These are phyloP conservation scores for Trichomonas tenax DNA, from an alignment of 208 protist genomes.

Conservation along the genomic window DNA sequence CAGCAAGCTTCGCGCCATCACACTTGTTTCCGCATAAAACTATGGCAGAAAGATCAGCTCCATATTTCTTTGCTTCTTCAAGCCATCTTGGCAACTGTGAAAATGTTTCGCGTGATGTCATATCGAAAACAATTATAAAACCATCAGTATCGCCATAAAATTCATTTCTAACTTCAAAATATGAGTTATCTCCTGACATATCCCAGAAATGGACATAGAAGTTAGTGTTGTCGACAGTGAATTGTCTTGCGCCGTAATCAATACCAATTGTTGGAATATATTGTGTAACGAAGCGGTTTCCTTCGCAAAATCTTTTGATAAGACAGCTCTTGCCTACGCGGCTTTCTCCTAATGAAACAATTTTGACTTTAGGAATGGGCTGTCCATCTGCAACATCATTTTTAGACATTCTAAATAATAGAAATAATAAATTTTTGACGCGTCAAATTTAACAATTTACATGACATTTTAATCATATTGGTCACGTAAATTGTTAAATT, in stretches of 20 bases:
- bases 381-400: background rate
- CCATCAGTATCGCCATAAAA: constrained; percentile 80
- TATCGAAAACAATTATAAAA: constrained; percentile 34
- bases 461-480: no score
- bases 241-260: constrained; percentile 77
- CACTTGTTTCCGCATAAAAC: background rate
- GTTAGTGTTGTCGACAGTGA: constrained; percentile 38
- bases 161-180: constrained; percentile 72
- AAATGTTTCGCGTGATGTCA: background rate
- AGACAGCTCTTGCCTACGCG: background rate
- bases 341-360: background rate
- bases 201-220: constrained; percentile 81
- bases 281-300: constrained; percentile 60
- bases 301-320: constrained; percentile 1
- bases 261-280: constrained; percentile 88
- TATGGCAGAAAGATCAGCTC: background rate
- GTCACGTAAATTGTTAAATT: no score
- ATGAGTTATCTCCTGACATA: constrained; percentile 64
- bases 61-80: background rate
- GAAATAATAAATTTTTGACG: no score
- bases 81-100: background rate
- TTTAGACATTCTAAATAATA: background rate
- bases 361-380: background rate
- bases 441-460: no score
- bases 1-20: background rate